These are phyloP conservation scores for Mucor plumbeus DNA, from an alignment of 371 early-diverging fungal genomes.

Conservation along the genomic window DNA sequence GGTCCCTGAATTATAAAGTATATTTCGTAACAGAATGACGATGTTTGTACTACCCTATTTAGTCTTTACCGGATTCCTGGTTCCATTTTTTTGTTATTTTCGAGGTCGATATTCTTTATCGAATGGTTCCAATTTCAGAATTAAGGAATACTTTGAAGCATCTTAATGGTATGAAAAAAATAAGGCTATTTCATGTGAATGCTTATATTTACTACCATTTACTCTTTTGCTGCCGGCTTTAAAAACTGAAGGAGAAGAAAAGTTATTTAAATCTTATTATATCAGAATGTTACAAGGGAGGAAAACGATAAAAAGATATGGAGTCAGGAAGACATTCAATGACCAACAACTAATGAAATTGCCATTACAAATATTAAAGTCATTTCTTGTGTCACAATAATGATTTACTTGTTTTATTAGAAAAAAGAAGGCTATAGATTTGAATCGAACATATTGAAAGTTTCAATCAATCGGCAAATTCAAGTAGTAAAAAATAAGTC, in stretches of 20 bases:
- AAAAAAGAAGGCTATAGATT: background rate
- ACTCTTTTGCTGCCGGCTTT: background rate
- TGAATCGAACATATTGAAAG: background rate
- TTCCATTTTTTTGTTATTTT: background rate
- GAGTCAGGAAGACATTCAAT: background rate
- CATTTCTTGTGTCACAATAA: background rate
- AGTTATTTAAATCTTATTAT: background rate
- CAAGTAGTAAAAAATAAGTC: background rate
- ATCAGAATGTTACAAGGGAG: background rate
- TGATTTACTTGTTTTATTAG: background rate
- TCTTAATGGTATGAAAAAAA: too few relatives aligned
- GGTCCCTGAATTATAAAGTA: slow-evolving; percentile 7
- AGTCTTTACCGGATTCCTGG: slow-evolving; percentile 10
- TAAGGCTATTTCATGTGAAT: too few relatives aligned
- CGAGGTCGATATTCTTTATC: background rate
- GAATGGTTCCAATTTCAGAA: background rate
- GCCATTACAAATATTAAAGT: background rate
- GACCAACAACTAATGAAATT: background rate
- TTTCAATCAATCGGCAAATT: background rate
- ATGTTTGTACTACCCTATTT: background rate
- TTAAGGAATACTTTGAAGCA: background rate
- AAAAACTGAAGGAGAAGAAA: background rate
- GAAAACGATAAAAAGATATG: background rate
- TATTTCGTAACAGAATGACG: slow-evolving; percentile 4
- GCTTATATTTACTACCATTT: too few relatives aligned